Evolutionary conservation across 768 basidiomycete genomes (phyloP).

Genomic region (Mycena rebaudengoi): DNA sequence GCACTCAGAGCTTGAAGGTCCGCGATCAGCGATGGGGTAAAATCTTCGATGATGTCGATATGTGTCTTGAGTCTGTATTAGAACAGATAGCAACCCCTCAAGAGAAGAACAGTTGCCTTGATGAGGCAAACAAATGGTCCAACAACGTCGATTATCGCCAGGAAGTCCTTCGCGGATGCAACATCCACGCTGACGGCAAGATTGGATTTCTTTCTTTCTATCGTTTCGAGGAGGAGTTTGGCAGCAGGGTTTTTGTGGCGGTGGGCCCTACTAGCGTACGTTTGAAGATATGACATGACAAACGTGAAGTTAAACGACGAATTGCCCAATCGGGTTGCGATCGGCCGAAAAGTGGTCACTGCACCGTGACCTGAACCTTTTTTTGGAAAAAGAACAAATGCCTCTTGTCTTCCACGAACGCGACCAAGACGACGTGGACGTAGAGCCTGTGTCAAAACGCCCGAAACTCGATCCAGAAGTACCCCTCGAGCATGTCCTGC

Average conservation of each 20-base stretch:
- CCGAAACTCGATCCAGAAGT: constrained; percentile 46
- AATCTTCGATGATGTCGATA: constrained; percentile 95
- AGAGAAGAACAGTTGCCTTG: constrained; percentile 68
- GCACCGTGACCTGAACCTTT: too few relatives aligned
- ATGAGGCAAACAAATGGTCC: constrained; percentile 92
- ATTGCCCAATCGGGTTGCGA: constrained; percentile 26
- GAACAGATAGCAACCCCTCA: constrained; percentile 34
- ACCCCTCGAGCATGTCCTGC: constrained; percentile 54
- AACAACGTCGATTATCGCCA: constrained; percentile 87
- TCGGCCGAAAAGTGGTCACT: too few relatives aligned
- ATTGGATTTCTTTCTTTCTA: constrained; percentile 89
- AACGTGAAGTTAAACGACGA: constrained; percentile 18
- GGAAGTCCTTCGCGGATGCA: constrained; percentile 77
- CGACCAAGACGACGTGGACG: constrained; percentile 56
- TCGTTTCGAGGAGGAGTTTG: constrained; percentile 76
- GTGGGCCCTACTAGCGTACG: constrained; percentile 69
- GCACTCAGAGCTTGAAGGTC: constrained; percentile 73
- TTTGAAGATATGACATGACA: constrained; percentile 49
- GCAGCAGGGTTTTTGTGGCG: constrained; percentile 80
- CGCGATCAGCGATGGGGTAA: constrained; percentile 74
- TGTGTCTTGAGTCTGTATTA: constrained; percentile 76
- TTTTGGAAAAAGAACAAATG: too few relatives aligned
- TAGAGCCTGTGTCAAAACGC: constrained; percentile 55
- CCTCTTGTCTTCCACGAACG: constrained; percentile 55
- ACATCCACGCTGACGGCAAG: constrained; percentile 97